Conservation (phyloP, 2,329 filamentous ascomycete species). For the Chaetomiaceae sp. region DNA sequence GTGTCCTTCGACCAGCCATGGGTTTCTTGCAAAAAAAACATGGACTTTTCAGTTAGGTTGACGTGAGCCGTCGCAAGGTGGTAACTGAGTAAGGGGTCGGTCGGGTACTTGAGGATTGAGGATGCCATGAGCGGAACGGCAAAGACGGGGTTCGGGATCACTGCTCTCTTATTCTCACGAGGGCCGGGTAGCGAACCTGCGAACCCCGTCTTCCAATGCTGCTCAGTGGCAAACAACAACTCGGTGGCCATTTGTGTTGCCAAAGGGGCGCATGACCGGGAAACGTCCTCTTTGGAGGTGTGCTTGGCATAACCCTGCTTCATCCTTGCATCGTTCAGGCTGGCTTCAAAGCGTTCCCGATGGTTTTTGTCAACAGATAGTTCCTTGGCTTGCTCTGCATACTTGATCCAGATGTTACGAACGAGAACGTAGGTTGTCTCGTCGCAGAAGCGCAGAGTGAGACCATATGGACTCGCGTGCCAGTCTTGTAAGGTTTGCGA, state of each 20-base stretch:
- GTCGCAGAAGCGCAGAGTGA: slow-evolving; percentile 46
- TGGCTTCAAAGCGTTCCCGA: neutral
- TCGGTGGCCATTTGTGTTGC: neutral
- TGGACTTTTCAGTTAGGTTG: slow-evolving; percentile 36
- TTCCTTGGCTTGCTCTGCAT: slow-evolving; percentile 21
- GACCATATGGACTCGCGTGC: slow-evolving; percentile 42
- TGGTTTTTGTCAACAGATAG: neutral
- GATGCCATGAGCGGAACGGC: slow-evolving; percentile 32
- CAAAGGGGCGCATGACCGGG: slow-evolving; percentile 15
- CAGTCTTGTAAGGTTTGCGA: slow-evolving; percentile 41
- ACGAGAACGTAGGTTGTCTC: slow-evolving; percentile 40
- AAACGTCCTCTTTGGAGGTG: neutral
- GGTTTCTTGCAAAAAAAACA: slow-evolving; percentile 31
- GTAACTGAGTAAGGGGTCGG: slow-evolving; percentile 51
- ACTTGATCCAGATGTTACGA: slow-evolving; percentile 38
- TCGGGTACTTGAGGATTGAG: slow-evolving; percentile 36
- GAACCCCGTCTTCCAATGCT: slow-evolving; percentile 15
- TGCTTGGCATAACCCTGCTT: neutral
- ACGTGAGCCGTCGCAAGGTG: slow-evolving; percentile 50
- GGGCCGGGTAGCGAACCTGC: neutral
- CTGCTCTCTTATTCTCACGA: neutral
- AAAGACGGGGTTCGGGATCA: slow-evolving; percentile 42
- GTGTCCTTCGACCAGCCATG: neutral
- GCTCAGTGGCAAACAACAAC: slow-evolving; percentile 6
- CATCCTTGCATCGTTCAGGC: neutral